Evolutionary conservation across 345 rosid species (phyloP).

Genomic region (Garcia nutans): DNA sequence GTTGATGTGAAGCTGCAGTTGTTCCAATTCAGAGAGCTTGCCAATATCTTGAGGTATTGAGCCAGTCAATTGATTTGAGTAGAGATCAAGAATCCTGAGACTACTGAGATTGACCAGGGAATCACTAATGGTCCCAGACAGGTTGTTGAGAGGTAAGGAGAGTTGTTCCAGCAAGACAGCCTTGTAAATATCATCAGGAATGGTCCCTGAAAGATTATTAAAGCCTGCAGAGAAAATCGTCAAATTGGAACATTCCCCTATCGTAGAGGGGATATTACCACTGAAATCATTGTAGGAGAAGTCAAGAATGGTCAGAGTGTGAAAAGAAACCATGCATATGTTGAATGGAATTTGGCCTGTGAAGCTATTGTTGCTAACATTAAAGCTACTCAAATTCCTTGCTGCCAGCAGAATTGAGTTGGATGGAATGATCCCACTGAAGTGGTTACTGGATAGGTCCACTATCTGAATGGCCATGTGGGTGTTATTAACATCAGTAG

Average conservation of each 20-base stretch:
- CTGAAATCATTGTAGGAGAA: conserved; percentile 62
- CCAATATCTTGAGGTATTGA: conserved; percentile 61
- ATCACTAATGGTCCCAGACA: conserved; percentile 55
- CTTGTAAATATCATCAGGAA: conserved; percentile 64
- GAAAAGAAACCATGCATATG: conserved; percentile 47
- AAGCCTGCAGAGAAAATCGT: conserved; percentile 62
- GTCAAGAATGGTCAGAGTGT: conserved; percentile 42
- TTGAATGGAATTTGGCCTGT: conserved; percentile 58
- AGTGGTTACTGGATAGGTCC: conserved; percentile 69
- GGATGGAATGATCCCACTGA: conserved; percentile 45
- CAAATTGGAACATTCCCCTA: conserved; percentile 60
- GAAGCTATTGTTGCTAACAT: conserved; percentile 78
- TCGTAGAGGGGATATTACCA: conserved; percentile 45
- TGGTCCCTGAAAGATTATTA: conserved; percentile 62
- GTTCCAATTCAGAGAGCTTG: conserved; percentile 49
- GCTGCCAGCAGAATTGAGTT: conserved; percentile 43
- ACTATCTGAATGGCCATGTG: conserved; percentile 38
- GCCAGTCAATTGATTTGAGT: conserved; percentile 61
- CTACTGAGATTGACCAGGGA: conserved; percentile 46
- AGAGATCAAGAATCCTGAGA: conserved; percentile 65
- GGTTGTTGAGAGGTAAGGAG: conserved; percentile 54
- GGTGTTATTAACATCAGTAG: neutral
- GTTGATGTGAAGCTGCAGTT: conserved; percentile 69
- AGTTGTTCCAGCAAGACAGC: conserved; percentile 47
- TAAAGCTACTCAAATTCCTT: conserved; percentile 54